Evolutionary conservation across 192 early-diverging fungal genomes (phyloP).

Genomic region (Entomortierella beljakovae): DNA sequence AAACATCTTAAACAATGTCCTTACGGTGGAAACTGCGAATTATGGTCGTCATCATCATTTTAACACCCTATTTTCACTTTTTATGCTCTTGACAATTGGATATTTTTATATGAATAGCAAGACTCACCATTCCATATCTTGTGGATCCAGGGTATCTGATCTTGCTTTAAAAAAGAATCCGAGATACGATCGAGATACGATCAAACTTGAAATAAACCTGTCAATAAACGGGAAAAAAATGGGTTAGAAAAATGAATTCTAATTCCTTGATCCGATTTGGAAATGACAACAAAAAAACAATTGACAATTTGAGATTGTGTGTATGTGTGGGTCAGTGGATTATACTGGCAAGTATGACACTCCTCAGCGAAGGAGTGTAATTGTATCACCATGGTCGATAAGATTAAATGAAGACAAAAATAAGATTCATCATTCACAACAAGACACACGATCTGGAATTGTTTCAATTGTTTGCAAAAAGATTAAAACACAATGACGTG

Average conservation of each 20-base stretch:
- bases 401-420: conserved; percentile 55
- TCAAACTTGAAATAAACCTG: neutral
- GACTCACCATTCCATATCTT: neutral
- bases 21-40: conserved; percentile 59
- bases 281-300: neutral
- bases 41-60: conserved; percentile 49
- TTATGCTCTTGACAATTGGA: neutral
- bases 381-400: conserved; percentile 56
- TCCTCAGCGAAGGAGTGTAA: conserved; percentile 58
- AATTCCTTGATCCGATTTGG: too few species aligned
- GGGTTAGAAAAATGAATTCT: conserved; percentile 5
- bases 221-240: neutral
- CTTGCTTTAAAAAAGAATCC: neutral
- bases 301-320: neutral
- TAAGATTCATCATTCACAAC: conserved; percentile 55
- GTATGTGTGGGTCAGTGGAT: conserved; percentile 49
- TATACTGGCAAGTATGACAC: conserved; percentile 59
- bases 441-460: neutral
- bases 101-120: too few species aligned
- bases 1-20: conserved; percentile 52
- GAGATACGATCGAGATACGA: too few species aligned
- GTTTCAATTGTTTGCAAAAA: too few species aligned
- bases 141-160: neutral
- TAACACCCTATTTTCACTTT: conserved; percentile 1
- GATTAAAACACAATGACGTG: neutral